phyloP scores from a whole-genome alignment of 495 filamentous ascomycete genomes.

The Penicillium nucicola region DNA sequence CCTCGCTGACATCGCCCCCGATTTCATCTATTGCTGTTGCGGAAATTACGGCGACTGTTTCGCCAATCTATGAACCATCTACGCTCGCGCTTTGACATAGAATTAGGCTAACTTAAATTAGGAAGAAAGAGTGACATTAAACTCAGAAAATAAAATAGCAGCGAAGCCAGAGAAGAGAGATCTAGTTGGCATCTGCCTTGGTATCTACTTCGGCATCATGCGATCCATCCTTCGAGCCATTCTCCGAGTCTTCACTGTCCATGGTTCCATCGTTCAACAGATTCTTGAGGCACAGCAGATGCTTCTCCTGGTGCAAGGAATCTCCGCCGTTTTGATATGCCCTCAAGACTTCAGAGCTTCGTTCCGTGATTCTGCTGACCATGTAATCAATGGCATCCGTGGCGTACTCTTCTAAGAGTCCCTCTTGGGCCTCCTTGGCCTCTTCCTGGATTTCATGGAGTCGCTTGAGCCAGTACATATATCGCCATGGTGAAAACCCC shows the following conservation, averaged over 20 bases:
- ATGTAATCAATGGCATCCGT: slow-evolving; percentile 13
- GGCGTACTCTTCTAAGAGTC: slow-evolving; percentile 7
- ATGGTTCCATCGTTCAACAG: not conserved
- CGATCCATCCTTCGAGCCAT: no score
- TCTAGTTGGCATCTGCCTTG: no score
- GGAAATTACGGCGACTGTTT: no score
- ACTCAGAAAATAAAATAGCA: no score
- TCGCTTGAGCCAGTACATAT: slow-evolving; percentile 20
- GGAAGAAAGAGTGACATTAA: no score
- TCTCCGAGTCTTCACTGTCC: not conserved
- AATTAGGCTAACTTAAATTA: no score
- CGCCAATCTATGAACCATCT: no score
- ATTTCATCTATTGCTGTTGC: no score
- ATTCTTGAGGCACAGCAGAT: slow-evolving; percentile 4
- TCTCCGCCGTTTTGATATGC: slow-evolving; percentile 13
- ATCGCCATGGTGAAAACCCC: slow-evolving; percentile 14
- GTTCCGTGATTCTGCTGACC: slow-evolving; percentile 8
- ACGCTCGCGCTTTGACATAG: no score
- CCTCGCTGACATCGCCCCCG: no score
- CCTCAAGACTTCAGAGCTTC: slow-evolving; percentile 12
- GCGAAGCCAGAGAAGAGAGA: no score
- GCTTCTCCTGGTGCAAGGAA: slow-evolving; percentile 16
- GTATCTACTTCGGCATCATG: no score
- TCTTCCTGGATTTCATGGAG: slow-evolving; percentile 19
- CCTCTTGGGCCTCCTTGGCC: slow-evolving; percentile 13